Percentiles rank a stretch among this genome's conserved stretches.
phyloP scores from a whole-genome alignment of 495 filamentous ascomycete genomes.

The Antarctomyces pellizariae region DNA sequence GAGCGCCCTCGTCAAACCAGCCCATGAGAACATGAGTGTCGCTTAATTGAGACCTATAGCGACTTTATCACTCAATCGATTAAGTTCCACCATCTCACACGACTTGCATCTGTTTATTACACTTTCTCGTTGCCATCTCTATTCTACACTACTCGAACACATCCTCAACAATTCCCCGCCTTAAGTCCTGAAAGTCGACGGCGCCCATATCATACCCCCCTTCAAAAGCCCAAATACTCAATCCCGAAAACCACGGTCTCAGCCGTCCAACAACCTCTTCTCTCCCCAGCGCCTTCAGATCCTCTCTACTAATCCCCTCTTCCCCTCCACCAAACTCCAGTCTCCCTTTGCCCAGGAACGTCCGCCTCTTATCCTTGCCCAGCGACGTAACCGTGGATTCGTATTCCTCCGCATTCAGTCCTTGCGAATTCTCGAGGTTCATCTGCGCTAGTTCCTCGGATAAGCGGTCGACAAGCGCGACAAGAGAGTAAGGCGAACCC shows the following conservation, averaged over 20 bases:
- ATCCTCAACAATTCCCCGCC: conserved; percentile 47
- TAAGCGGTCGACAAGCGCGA: conserved; percentile 68
- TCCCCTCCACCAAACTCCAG: no score
- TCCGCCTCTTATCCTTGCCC: no score
- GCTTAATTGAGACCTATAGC: no score
- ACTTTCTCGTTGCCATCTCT: no score
- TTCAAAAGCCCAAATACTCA: conserved; percentile 86
- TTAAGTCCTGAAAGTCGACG: conserved; percentile 45
- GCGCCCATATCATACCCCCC: conserved; percentile 64
- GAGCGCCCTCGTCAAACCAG: no score
- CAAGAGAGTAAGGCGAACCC: conserved; percentile 39
- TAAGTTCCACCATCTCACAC: no score
- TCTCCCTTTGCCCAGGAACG: no score
- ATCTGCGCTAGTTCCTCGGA: conserved; percentile 47
- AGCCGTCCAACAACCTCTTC: conserved; percentile 52
- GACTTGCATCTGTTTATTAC: no score
- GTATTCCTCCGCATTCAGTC: conserved; percentile 22
- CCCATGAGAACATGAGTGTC: no score
- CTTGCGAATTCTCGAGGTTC: conserved; percentile 14
- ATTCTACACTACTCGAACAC: conserved; percentile 57
- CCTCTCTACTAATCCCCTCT: conserved; percentile 21
- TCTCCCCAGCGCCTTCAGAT: no score
- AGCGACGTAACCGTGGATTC: no score
- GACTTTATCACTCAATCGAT: no score
- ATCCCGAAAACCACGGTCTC: conserved; percentile 68